Evolutionary conservation across 2,329 filamentous ascomycete genomes (phyloP).

Genomic region (Colletotrichum lindemuthianum): DNA sequence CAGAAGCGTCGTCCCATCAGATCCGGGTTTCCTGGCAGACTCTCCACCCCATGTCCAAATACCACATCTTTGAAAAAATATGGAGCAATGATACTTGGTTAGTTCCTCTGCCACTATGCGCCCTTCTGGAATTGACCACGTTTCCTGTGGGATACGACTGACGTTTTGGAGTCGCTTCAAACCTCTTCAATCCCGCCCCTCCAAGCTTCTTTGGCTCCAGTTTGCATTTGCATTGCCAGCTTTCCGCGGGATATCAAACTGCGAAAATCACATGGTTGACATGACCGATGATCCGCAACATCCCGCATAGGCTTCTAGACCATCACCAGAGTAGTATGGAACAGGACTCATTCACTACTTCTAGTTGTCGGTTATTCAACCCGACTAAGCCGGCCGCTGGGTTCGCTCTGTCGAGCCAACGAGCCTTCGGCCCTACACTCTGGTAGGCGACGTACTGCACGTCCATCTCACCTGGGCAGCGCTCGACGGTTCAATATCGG

Average conservation of each 20-base stretch:
- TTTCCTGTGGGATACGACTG: no score
- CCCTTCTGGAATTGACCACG: no score
- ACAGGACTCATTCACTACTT: background rate
- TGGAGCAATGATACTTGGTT: no score
- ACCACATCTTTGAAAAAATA: no score
- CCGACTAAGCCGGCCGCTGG: conserved; percentile 33
- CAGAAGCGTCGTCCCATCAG: no score
- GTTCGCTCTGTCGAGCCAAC: conserved; percentile 28
- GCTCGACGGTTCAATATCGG: conserved; percentile 16
- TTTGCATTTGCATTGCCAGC: background rate
- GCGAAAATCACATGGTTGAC: conserved; percentile 26
- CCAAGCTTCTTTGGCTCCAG: conserved; percentile 9
- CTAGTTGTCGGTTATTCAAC: conserved; percentile 21
- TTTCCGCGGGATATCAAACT: background rate
- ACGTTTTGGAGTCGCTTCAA: no score
- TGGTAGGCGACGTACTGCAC: background rate
- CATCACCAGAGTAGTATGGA: background rate
- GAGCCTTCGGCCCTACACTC: conserved; percentile 31
- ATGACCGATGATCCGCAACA: background rate
- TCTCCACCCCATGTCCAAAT: no score
- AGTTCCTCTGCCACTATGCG: no score
- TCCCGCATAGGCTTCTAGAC: background rate
- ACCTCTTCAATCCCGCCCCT: conserved; percentile 25
- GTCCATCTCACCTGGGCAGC: background rate
- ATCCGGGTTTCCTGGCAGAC: no score